These are phyloP conservation scores for Lactarius hengduanensis DNA, from an alignment of 768 basidiomycete species.

Conservation along the genomic window DNA sequence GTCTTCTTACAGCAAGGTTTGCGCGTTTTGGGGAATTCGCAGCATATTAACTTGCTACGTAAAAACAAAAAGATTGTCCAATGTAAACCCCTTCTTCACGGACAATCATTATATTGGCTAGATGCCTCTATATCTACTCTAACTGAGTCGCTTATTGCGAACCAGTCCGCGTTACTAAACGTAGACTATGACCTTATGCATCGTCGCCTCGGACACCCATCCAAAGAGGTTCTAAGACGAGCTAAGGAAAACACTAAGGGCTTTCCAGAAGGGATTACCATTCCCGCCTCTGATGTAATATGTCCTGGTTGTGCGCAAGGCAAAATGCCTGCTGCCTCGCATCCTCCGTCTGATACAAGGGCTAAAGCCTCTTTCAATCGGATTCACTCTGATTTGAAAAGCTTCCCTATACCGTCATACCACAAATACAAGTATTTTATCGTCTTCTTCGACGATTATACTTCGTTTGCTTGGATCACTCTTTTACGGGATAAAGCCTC, in stretches of 20 bases:
- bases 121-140: neutral
- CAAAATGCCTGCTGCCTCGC: neutral
- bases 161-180: too few relatives aligned
- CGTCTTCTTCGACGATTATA: neutral
- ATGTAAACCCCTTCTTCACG: too few relatives aligned
- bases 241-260: neutral
- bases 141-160: neutral
- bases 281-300: neutral
- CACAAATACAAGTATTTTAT: conserved; percentile 1
- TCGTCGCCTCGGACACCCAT: neutral
- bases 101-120: neutral
- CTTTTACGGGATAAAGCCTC: neutral
- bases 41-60: neutral
- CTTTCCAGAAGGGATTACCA: neutral
- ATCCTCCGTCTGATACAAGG: neutral
- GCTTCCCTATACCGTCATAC: too few relatives aligned
- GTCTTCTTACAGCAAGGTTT: neutral
- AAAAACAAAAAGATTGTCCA: too few relatives aligned
- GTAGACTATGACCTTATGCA: neutral
- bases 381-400: neutral
- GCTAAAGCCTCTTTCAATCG: neutral
- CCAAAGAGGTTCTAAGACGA: neutral
- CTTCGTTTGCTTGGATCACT: neutral
- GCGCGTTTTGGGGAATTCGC: neutral
- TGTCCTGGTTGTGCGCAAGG: neutral